A percentile compares a stretch with the other conserved stretches of the same genome.
Evolutionary conservation across 768 basidiomycete genomes (phyloP).

Genomic region (Amanita thiersii): DNA sequence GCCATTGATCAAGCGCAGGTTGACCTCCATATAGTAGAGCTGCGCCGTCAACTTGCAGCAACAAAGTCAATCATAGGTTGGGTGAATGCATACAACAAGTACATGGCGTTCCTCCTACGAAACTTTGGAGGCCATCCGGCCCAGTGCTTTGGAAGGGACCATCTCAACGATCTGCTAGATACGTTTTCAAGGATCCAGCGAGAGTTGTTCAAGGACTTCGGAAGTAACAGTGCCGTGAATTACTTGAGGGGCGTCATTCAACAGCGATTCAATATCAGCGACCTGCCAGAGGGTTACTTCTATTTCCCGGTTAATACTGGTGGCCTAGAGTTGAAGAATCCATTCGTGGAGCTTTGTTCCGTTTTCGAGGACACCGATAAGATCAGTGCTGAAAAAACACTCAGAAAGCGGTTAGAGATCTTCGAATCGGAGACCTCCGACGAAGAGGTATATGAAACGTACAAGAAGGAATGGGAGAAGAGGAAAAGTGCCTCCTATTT

Average conservation of each 20-base stretch:
- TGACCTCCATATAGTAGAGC: slow-evolving; percentile 26
- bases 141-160: slow-evolving; percentile 22
- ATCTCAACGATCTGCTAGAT: slow-evolving; percentile 22
- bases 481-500: neutral
- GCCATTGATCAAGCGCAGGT: slow-evolving; percentile 28
- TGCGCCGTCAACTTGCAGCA: slow-evolving; percentile 25
- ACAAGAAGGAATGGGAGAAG: slow-evolving; percentile 13
- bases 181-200: slow-evolving; percentile 25
- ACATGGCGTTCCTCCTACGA: slow-evolving; percentile 27
- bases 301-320: slow-evolving; percentile 28
- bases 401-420: slow-evolving; percentile 12
- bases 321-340: slow-evolving; percentile 26
- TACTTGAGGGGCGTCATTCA: slow-evolving; percentile 15
- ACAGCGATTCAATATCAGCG: slow-evolving; percentile 19
- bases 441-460: slow-evolving; percentile 16
- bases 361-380: slow-evolving; percentile 20
- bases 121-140: slow-evolving; percentile 28
- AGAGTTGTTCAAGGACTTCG: slow-evolving; percentile 20
- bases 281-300: slow-evolving; percentile 32
- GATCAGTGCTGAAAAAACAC: slow-evolving; percentile 7
- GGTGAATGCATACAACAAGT: slow-evolving; percentile 31
- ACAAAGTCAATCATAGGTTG: slow-evolving; percentile 31
- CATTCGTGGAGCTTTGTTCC: slow-evolving; percentile 17
- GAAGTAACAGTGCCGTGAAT: slow-evolving; percentile 15
- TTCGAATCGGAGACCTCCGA: slow-evolving; percentile 19